Evolutionary conservation across 2,329 filamentous ascomycete species (phyloP), one percentile per base, ranked within the genome.

Genomic region (Epicoccum sorghinum): DNA sequence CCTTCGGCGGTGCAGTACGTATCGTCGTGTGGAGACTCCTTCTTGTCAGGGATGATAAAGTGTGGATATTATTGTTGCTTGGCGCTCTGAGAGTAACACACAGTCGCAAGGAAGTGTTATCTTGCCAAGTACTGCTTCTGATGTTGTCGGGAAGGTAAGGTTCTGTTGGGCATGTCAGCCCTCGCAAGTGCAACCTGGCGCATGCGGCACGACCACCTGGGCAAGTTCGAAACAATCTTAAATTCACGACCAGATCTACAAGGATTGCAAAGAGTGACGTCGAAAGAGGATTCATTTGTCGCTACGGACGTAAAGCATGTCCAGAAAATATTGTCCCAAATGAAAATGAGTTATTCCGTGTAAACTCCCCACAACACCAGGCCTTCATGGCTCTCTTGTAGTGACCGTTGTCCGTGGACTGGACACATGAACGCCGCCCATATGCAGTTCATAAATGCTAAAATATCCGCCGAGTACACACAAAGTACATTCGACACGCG

Each of bases 381-480:
- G 46, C 55, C 38, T 33, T 12, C n/a, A 12, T 46, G 40, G 37
- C 47, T 32, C 47, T 32, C 41, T 46, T 54, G 41, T 46, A 46
- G 37, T 37, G 46, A 50, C 52, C 52, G 18, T 7, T 40, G 39
- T 18, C 30, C 39, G 36, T 40, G 46, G 33, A 51, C 42, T 37
- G 46, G 33, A 48, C 42, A 46, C 47, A 29, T 33, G 39, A 68
- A 71, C 68, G 65, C 69, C 68, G 53, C 56, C 55, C 57, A 60
- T 49, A 70, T 70, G 68, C 68, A 58, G 30, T 42, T 59, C 59
- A 54, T 64, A 62, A 66, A 67, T 60, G 62, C 62, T 60, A 54
- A 47, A 47, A 44, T 57, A 41, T 24, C 44, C 42, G 38, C 47
- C 38, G 37, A 40, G 18, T 48, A 48, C 24, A 48, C 24, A 8